Evolutionary conservation across 1,139 yeast genomes (phyloP).

Genomic region (Yamadazyma atmosphaerica): DNA sequence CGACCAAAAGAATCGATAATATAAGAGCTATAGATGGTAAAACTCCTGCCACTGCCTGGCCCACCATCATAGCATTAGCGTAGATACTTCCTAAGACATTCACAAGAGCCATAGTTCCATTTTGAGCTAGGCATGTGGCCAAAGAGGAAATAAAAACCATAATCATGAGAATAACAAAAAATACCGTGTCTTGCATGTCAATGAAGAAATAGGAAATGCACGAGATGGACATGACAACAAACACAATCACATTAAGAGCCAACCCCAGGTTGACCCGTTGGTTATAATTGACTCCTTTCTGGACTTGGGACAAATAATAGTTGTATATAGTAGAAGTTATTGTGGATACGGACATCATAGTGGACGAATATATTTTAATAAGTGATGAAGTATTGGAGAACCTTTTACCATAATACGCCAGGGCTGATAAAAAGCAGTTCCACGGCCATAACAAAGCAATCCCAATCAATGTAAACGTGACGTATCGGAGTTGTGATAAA

Average conservation of each 20-base stretch:
- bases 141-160: conserved; percentile 61
- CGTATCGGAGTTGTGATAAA: conserved; percentile 50
- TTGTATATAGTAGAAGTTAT: conserved; percentile 63
- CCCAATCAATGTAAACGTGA: conserved; percentile 70
- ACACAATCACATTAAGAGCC: conserved; percentile 53
- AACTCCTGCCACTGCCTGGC: conserved; percentile 93
- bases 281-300: conserved; percentile 61
- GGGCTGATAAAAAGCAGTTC: conserved; percentile 88
- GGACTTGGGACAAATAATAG: conserved; percentile 66
- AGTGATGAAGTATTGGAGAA: conserved; percentile 55
- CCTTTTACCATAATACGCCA: conserved; percentile 73
- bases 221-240: conserved; percentile 52
- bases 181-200: conserved; percentile 36
- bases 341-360: conserved; percentile 90
- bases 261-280: conserved; percentile 62
- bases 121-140: conserved; percentile 78
- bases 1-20: conserved; percentile 51
- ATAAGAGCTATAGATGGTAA: conserved; percentile 80
- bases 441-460: conserved; percentile 91
- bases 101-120: conserved; percentile 87
- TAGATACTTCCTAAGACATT: conserved; percentile 75
- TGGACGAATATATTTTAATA: conserved; percentile 67
- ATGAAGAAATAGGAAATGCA: conserved; percentile 46
- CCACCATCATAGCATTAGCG: conserved; percentile 90
- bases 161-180: conserved; percentile 52